Evolutionary conservation across 2,329 filamentous ascomycete genomes (phyloP).

Genomic region (Neopestalotiopsis sp.): DNA sequence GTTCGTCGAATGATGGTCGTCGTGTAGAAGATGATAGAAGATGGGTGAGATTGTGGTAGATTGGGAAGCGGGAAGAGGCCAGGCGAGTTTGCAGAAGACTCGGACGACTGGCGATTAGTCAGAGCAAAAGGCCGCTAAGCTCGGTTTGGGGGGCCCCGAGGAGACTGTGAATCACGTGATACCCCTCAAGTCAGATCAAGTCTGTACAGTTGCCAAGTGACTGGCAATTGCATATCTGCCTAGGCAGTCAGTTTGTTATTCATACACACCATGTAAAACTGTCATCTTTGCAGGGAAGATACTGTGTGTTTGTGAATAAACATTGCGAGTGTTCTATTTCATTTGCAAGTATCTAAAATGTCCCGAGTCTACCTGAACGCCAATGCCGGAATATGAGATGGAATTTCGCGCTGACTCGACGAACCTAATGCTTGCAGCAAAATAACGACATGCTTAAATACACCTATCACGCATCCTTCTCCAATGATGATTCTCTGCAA

Average conservation of each 20-base stretch:
- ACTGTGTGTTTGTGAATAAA: not conserved
- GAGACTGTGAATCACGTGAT: not conserved
- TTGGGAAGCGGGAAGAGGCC: conserved; percentile 1
- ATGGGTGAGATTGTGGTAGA: not conserved
- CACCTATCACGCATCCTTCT: not conserved
- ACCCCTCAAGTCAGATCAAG: no score
- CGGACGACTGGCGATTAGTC: conserved; percentile 4
- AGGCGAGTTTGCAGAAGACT: conserved; percentile 8
- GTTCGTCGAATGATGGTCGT: not conserved
- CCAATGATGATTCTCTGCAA: not conserved
- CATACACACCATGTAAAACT: not conserved
- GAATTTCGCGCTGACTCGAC: not conserved
- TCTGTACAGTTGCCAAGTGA: not conserved
- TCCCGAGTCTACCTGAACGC: conserved; percentile 16
- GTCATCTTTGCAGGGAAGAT: not conserved
- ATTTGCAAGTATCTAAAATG: not conserved
- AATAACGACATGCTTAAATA: not conserved
- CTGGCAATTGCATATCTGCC: no score
- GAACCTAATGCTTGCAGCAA: not conserved
- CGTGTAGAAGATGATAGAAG: not conserved
- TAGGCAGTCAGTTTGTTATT: no score
- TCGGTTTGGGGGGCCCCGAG: not conserved
- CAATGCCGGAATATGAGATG: not conserved
- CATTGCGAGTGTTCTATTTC: not conserved
- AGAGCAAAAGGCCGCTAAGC: not conserved